phyloP scores from a whole-genome alignment of 805 yeast genomes.

The Yamadazyma sp. region DNA sequence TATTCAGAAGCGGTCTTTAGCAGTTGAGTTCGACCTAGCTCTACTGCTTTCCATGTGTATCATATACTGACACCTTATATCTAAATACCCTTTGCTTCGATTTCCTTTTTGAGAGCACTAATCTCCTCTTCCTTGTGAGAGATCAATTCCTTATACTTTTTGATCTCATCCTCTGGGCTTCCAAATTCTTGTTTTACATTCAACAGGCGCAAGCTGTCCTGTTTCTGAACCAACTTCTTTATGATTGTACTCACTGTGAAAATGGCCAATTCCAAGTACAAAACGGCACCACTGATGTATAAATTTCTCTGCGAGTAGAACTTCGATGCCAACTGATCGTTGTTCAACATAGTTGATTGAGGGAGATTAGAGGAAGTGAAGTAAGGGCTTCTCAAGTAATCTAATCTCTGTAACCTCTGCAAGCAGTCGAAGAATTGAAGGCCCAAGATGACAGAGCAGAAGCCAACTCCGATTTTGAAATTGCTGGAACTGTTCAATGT shows the following conservation, averaged over 20 bases:
- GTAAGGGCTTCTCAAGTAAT: slow-evolving; percentile 23
- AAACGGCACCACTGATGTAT: slow-evolving; percentile 61
- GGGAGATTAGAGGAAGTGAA: slow-evolving; percentile 11
- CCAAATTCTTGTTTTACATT: slow-evolving; percentile 15
- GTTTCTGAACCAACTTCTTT: slow-evolving; percentile 51
- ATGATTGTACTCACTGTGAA: slow-evolving; percentile 54
- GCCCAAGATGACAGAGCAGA: slow-evolving; percentile 43
- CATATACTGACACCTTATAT: no score
- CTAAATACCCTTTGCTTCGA: slow-evolving; percentile 1
- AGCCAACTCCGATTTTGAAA: slow-evolving; percentile 44
- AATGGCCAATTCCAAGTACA: slow-evolving; percentile 55
- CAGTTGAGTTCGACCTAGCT: no score
- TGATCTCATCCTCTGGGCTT: slow-evolving; percentile 27
- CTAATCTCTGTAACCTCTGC: slow-evolving; percentile 37
- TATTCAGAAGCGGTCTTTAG: no score
- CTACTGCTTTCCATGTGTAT: no score
- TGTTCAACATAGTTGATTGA: slow-evolving; percentile 27
- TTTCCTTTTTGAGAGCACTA: slow-evolving; percentile 49
- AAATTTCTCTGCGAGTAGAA: slow-evolving; percentile 64
- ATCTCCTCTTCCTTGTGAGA: slow-evolving; percentile 44
- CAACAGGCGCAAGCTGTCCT: slow-evolving; percentile 22
- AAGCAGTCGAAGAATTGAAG: slow-evolving; percentile 57
- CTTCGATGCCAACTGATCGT: slow-evolving; percentile 56
- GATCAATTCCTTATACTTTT: slow-evolving; percentile 36
- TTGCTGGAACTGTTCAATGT: slow-evolving; percentile 37